Conservation (phyloP, 306 rosid species). For the Acacia acuminata region DNA sequence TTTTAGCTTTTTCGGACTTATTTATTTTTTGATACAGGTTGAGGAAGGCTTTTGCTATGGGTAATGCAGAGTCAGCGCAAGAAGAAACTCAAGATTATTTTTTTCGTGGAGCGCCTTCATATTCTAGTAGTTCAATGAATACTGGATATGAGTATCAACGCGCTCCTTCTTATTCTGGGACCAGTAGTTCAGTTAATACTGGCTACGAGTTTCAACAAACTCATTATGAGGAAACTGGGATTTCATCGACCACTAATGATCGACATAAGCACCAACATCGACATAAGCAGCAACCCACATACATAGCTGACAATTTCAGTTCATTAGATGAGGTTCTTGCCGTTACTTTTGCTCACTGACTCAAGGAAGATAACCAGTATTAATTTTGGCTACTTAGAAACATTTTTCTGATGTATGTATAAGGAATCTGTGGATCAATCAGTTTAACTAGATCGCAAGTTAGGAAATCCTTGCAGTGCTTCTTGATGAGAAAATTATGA, state of each 20-base stretch:
- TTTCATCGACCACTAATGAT: constrained; percentile 32
- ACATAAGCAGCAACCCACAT: constrained; percentile 33
- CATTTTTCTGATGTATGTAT: constrained; percentile 8
- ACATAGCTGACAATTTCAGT: constrained; percentile 72
- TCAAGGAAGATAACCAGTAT: constrained; percentile 6
- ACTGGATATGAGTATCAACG: not conserved
- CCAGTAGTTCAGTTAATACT: constrained; percentile 25
- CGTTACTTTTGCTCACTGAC: constrained; percentile 19
- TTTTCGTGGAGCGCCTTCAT: constrained; percentile 30
- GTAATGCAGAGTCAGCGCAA: constrained; percentile 60
- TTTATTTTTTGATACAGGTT: constrained; percentile 32
- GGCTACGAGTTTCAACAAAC: not conserved
- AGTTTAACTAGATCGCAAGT: not conserved
- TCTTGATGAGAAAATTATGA: not conserved
- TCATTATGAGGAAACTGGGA: constrained; percentile 29
- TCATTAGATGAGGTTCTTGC: constrained; percentile 81
- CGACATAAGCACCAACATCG: constrained; percentile 38
- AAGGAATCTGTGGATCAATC: constrained; percentile 8
- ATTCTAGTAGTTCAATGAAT: constrained; percentile 33
- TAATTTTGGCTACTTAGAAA: constrained; percentile 14
- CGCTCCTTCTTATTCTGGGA: constrained; percentile 22
- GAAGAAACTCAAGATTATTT: constrained; percentile 41
- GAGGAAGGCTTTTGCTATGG: constrained; percentile 51
- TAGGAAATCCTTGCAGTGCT: not conserved
- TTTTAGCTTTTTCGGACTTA: not conserved